Percentiles rank a stretch among this genome's conserved stretches.
Conservation (phyloP, 805 yeast genomes). For the Metschnikowia dekortorum region DNA sequence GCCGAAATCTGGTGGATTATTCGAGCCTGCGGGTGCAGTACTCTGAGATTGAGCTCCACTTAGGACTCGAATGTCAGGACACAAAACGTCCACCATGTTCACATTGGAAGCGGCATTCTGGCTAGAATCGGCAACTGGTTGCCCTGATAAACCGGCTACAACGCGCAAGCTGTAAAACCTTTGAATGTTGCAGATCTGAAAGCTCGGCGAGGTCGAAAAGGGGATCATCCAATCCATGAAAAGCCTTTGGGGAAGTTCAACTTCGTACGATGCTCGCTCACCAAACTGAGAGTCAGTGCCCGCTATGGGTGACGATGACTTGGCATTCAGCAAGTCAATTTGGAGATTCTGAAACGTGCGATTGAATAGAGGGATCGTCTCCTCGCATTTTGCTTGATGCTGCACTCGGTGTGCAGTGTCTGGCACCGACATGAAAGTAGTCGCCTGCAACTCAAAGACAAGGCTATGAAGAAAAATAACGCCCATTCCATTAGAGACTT, state of each 20-base stretch:
- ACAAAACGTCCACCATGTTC: conserved; percentile 27
- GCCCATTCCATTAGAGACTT: conserved; percentile 46
- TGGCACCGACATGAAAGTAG: conserved; percentile 22
- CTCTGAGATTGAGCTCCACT: conserved; percentile 27
- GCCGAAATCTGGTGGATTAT: neutral
- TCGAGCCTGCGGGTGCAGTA: neutral
- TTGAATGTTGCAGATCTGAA: conserved; percentile 51
- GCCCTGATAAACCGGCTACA: conserved; percentile 23
- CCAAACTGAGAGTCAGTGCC: conserved; percentile 15
- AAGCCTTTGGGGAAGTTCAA: conserved; percentile 41
- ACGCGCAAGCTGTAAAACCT: conserved; percentile 40
- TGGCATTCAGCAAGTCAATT: conserved; percentile 37
- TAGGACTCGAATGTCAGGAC: conserved; percentile 30
- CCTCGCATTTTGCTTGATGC: conserved; percentile 26
- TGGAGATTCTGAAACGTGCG: conserved; percentile 31
- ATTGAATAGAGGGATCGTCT: conserved; percentile 25
- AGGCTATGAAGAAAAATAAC: conserved; percentile 41
- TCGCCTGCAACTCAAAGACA: conserved; percentile 25
- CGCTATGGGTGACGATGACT: conserved; percentile 22
- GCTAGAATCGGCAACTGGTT: conserved; percentile 18
- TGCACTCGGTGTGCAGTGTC: conserved; percentile 3
- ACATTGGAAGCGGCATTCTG: conserved; percentile 20
- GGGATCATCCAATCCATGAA: conserved; percentile 44
- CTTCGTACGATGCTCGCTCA: conserved; percentile 26
- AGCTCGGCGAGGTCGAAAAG: conserved; percentile 47